Conservation (phyloP, 192 early-diverging fungal genomes). For the Linnemannia elongata region DNA sequence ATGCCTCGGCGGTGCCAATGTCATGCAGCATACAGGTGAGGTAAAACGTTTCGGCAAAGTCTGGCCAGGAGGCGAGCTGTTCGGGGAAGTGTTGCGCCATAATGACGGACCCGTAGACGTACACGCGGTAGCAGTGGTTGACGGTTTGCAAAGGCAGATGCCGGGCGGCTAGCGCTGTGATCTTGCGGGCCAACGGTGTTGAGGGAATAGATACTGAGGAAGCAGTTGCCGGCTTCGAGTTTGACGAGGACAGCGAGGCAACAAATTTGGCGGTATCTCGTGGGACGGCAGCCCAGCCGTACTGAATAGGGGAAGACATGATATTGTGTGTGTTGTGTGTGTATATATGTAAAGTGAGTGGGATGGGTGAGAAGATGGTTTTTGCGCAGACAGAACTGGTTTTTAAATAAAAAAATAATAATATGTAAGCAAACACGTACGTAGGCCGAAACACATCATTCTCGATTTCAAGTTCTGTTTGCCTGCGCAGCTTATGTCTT, state of each 20-base stretch:
- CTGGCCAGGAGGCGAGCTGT: slow-evolving; percentile 10
- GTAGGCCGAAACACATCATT: too few species aligned
- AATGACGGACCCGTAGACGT: slow-evolving; percentile 13
- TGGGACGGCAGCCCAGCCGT: slow-evolving; percentile 21
- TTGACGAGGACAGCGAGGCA: not conserved
- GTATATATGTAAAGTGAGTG: not conserved
- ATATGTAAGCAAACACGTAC: too few species aligned
- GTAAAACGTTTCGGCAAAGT: slow-evolving; percentile 23
- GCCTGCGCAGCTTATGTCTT: too few species aligned
- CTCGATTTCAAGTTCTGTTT: too few species aligned
- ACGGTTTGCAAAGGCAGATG: slow-evolving; percentile 12
- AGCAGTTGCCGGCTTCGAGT: slow-evolving; percentile 12
- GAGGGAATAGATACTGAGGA: slow-evolving; percentile 15
- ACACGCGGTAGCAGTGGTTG: slow-evolving; percentile 21
- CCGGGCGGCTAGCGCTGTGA: slow-evolving; percentile 15
- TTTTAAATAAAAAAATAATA: too few species aligned
- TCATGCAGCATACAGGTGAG: slow-evolving; percentile 19
- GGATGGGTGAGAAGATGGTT: not conserved
- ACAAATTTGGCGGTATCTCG: slow-evolving; percentile 16
- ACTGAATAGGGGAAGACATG: slow-evolving; percentile 13
- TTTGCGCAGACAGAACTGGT: too few species aligned
- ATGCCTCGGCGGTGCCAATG: slow-evolving; percentile 12
- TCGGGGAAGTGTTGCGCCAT: slow-evolving; percentile 15
- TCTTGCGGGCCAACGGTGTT: slow-evolving; percentile 9
- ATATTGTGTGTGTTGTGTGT: not conserved